phyloP scores from a whole-genome alignment of 192 early-diverging fungal genomes.

The Podila minutissima region DNA sequence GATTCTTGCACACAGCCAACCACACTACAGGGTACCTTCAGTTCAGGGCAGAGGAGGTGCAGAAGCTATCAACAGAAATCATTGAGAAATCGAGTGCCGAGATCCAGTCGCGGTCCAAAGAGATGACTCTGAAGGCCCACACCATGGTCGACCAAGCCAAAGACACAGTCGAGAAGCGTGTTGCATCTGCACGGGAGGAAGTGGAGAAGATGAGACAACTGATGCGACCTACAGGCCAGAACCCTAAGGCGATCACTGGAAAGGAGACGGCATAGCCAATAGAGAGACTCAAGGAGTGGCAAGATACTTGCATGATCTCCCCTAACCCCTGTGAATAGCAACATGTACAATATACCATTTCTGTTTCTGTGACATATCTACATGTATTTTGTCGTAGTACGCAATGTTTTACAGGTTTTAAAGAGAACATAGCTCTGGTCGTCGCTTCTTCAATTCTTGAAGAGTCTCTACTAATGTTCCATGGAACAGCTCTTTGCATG shows the following conservation, averaged over 20 bases:
- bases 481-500: not conserved
- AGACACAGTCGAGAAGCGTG: slow-evolving; percentile 33
- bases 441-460: not conserved
- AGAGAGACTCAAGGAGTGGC: too few species aligned
- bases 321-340: too few species aligned
- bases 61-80: slow-evolving; percentile 43
- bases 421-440: slow-evolving; percentile 6
- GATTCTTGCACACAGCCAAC: slow-evolving; percentile 59
- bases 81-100: slow-evolving; percentile 45
- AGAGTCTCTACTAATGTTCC: not conserved
- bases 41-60: slow-evolving; percentile 46
- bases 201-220: slow-evolving; percentile 28
- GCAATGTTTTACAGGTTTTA: too few species aligned
- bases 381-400: too few species aligned
- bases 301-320: too few species aligned
- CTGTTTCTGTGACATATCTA: too few species aligned
- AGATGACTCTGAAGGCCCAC: slow-evolving; percentile 49
- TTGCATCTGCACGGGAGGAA: slow-evolving; percentile 42
- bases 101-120: slow-evolving; percentile 33
- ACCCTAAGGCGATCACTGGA: not conserved
- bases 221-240: not conserved
- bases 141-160: slow-evolving; percentile 40
- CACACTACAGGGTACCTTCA: slow-evolving; percentile 44
- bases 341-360: too few species aligned
- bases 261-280: not conserved